A percentile compares a stretch with the other conserved stretches of the same genome.
Evolutionary conservation across 108 stramenopile genomes (phyloP).

Genomic region (Cyclotella sp.): DNA sequence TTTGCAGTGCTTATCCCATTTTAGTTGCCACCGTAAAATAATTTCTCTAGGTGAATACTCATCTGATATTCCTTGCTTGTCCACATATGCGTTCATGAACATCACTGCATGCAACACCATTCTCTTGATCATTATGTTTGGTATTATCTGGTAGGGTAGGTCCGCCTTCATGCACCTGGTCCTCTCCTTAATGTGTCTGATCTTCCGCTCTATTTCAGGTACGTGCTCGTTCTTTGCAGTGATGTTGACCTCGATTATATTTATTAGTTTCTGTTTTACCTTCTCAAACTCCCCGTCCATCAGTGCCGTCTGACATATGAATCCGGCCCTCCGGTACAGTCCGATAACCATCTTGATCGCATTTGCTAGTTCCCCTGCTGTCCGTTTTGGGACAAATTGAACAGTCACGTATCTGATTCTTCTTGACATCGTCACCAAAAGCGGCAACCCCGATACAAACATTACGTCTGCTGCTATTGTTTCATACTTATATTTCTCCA

Average conservation of each 20-base stretch:
- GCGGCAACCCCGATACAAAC: background rate
- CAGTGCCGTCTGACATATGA: background rate
- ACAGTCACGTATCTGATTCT: background rate
- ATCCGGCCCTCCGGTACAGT: background rate
- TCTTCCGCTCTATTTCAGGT: background rate
- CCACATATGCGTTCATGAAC: slow-evolving; percentile 35
- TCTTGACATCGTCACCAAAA: background rate
- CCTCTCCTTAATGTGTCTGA: slow-evolving; percentile 28
- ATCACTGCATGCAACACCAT: slow-evolving; percentile 23
- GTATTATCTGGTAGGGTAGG: slow-evolving; percentile 30
- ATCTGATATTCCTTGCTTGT: slow-evolving; percentile 10
- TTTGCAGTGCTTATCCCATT: slow-evolving; percentile 32
- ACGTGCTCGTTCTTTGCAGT: slow-evolving; percentile 2
- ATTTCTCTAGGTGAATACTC: background rate
- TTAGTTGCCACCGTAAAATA: background rate
- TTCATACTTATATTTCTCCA: background rate
- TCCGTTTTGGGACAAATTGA: background rate
- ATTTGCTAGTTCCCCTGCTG: background rate
- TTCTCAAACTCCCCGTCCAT: slow-evolving; percentile 4
- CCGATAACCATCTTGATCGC: background rate
- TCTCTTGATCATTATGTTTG: slow-evolving; percentile 27
- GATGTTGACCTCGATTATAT: background rate
- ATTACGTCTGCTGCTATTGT: background rate
- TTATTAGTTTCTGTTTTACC: background rate
- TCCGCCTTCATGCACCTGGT: slow-evolving; percentile 15